phyloP scores from a whole-genome alignment of 2,329 filamentous ascomycete species.

The Plenodomus tracheiphilus region DNA sequence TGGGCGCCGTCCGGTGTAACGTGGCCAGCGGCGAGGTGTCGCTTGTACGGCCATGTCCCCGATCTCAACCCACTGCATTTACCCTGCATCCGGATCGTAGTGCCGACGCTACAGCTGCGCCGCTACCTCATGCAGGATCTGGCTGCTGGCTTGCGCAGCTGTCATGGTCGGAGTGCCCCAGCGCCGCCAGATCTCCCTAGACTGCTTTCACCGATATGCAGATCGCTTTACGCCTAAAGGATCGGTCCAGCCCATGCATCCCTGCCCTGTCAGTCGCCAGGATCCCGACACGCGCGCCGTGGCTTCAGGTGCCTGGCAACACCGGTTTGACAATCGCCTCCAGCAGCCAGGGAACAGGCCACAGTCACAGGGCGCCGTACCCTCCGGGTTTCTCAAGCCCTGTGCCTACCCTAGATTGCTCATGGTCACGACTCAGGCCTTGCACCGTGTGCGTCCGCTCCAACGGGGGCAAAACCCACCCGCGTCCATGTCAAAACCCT shows the following conservation, averaged over 20 bases:
- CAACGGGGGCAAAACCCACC: slow-evolving; percentile 22
- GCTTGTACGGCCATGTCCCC: slow-evolving; percentile 12
- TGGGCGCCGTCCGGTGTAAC: slow-evolving; percentile 14
- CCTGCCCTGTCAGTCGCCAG: slow-evolving; percentile 19
- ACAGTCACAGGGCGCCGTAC: slow-evolving; percentile 28
- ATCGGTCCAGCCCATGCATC: slow-evolving; percentile 26
- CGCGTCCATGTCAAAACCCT: slow-evolving; percentile 23
- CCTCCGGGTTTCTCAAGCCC: slow-evolving; percentile 26
- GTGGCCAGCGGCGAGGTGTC: slow-evolving; percentile 15
- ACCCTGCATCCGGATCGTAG: slow-evolving; percentile 33
- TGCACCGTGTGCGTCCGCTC: slow-evolving; percentile 14
- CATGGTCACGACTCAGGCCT: slow-evolving; percentile 32
- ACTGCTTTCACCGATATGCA: slow-evolving; percentile 22
- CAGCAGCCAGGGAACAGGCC: slow-evolving; percentile 24
- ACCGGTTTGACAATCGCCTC: slow-evolving; percentile 21
- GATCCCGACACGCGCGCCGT: slow-evolving; percentile 20
- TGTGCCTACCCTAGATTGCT: slow-evolving; percentile 30
- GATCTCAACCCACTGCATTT: slow-evolving; percentile 17
- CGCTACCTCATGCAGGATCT: slow-evolving; percentile 38
- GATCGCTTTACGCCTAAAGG: slow-evolving; percentile 34
- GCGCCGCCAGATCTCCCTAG: slow-evolving; percentile 36
- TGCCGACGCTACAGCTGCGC: slow-evolving; percentile 32
- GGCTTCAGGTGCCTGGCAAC: slow-evolving; percentile 27
- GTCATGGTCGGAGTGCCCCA: slow-evolving; percentile 28
- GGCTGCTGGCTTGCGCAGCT: slow-evolving; percentile 30